Percentiles rank a stretch among this genome's conserved stretches.
Evolutionary conservation across 176 grass and related monocot genomes (phyloP).

Genomic region (Tillandsia fasciculata): DNA sequence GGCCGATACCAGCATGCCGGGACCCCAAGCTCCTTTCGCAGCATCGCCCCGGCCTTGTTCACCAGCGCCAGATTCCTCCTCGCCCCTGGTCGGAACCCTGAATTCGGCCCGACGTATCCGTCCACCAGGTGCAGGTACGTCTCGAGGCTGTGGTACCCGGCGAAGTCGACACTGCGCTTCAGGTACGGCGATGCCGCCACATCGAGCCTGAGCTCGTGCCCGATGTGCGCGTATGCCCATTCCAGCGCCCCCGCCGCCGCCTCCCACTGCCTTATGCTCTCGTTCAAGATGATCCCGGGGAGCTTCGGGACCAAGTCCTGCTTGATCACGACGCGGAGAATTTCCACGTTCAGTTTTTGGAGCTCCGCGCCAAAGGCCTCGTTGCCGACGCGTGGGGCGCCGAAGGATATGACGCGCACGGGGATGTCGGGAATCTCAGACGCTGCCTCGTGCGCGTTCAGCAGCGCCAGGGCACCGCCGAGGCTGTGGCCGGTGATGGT

Average conservation of each 20-base stretch:
- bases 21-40: slow-evolving; percentile 25
- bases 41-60: slow-evolving; percentile 34
- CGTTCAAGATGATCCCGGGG: slow-evolving; percentile 32
- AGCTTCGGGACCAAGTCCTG: slow-evolving; percentile 35
- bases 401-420: slow-evolving; percentile 48
- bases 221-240: slow-evolving; percentile 30
- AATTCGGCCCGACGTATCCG: slow-evolving; percentile 12
- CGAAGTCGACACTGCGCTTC: slow-evolving; percentile 13
- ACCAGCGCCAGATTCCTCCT: slow-evolving; percentile 33
- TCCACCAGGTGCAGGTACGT: slow-evolving; percentile 41
- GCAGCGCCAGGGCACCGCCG: slow-evolving; percentile 46
- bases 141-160: slow-evolving; percentile 35
- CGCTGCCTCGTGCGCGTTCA: slow-evolving; percentile 41
- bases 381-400: slow-evolving; percentile 47
- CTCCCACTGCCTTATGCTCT: slow-evolving; percentile 25
- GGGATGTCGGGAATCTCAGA: slow-evolving; percentile 14
- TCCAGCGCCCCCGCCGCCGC: slow-evolving; percentile 21
- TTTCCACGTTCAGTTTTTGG: slow-evolving; percentile 25
- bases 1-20: slow-evolving; percentile 29
- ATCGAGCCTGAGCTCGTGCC: slow-evolving; percentile 25
- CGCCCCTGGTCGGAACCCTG: slow-evolving; percentile 9
- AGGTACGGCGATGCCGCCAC: slow-evolving; percentile 26
- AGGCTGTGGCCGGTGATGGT: slow-evolving; percentile 57
- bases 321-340: slow-evolving; percentile 25
- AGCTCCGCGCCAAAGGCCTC: slow-evolving; percentile 27